These are phyloP conservation scores for Brassica incana DNA, from an alignment of 345 rosid genomes.

Conservation along the genomic window DNA sequence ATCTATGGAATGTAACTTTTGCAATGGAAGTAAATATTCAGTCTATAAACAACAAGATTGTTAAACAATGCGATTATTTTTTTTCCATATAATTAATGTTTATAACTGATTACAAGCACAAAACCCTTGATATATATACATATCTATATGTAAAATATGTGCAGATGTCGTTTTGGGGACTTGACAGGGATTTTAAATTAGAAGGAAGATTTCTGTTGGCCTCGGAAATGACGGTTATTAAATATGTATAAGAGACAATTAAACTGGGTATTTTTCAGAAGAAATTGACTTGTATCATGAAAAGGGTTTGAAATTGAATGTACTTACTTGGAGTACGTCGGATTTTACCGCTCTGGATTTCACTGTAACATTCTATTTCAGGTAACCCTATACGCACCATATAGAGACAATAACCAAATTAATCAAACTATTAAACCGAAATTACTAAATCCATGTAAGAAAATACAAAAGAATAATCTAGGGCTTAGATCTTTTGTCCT, in stretches of 20 bases:
- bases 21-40: neutral
- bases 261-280: neutral
- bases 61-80: neutral
- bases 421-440: slow-evolving; percentile 23
- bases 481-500: slow-evolving; percentile 28
- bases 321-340: slow-evolving; percentile 34
- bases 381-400: slow-evolving; percentile 33
- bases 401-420: slow-evolving; percentile 25
- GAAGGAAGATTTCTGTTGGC: slow-evolving; percentile 32
- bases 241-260: slow-evolving; percentile 9
- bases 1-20: neutral
- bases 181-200: slow-evolving; percentile 29
- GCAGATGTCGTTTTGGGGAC: slow-evolving; percentile 19
- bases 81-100: neutral
- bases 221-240: slow-evolving; percentile 46
- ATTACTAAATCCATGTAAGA: slow-evolving; percentile 32
- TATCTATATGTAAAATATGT: neutral
- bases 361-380: slow-evolving; percentile 29
- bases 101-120: neutral
- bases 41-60: neutral
- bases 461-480: slow-evolving; percentile 30
- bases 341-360: slow-evolving; percentile 31
- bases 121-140: neutral
- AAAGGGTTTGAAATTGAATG: slow-evolving; percentile 33
- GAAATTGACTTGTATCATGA: slow-evolving; percentile 10